Percentiles rank a stretch among this genome's conserved stretches.
Conservation (phyloP, 805 yeast species). For the Candida maesae region DNA sequence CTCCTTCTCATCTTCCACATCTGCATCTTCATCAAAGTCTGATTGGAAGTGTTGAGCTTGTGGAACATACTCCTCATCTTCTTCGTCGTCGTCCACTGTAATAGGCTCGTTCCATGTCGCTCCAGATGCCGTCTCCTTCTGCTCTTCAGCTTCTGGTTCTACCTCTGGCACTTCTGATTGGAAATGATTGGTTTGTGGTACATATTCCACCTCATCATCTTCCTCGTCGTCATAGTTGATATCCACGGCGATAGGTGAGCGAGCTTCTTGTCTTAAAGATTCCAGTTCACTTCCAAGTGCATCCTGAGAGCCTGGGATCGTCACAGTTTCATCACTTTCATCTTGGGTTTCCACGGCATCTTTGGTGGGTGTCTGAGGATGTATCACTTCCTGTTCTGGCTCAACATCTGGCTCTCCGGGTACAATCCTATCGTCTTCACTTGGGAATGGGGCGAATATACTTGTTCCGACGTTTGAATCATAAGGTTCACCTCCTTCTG, state of each 20-base stretch:
- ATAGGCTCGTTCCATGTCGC: background rate
- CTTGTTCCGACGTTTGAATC: slow-evolving; percentile 16
- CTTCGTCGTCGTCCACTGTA: slow-evolving; percentile 3
- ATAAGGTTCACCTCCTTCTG: slow-evolving; percentile 1
- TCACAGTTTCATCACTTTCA: background rate
- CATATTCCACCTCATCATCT: background rate
- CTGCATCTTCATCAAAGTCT: background rate
- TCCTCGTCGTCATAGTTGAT: slow-evolving; percentile 5
- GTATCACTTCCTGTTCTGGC: no score
- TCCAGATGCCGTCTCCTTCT: background rate
- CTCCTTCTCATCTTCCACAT: slow-evolving; percentile 9
- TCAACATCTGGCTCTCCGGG: no score
- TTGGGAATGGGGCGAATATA: slow-evolving; percentile 15
- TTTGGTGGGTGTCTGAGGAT: no score
- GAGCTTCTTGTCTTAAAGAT: background rate
- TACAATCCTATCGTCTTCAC: slow-evolving; percentile 9
- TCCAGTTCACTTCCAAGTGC: background rate
- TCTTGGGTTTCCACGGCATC: background rate
- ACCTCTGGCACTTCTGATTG: no score
- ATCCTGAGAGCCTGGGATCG: background rate
- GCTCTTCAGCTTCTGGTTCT: background rate
- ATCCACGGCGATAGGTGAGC: slow-evolving; percentile 4
- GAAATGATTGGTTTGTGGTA: no score
- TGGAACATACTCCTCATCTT: slow-evolving; percentile 7
- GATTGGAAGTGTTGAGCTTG: slow-evolving; percentile 1